phyloP scores from a whole-genome alignment of 345 rosid genomes.

The Diplotaxis tenuifolia region DNA sequence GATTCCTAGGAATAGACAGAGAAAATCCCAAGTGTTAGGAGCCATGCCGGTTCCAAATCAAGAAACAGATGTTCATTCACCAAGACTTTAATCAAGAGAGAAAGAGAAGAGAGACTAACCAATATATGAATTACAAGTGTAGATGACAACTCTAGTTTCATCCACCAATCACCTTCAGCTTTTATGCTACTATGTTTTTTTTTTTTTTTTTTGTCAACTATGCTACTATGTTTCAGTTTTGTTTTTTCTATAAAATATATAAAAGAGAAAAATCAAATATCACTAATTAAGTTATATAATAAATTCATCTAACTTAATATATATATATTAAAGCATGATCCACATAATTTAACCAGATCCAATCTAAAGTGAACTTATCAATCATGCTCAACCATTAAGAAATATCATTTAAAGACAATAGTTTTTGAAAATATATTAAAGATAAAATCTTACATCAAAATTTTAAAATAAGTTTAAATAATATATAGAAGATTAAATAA shows the following conservation, averaged over 20 bases:
- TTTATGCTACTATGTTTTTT: slow-evolving; percentile 47
- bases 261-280: too few species aligned
- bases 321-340: background rate
- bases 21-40: slow-evolving; percentile 61
- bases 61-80: slow-evolving; percentile 41
- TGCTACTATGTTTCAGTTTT: slow-evolving; percentile 29
- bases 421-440: too few species aligned
- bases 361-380: background rate
- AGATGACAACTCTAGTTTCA: slow-evolving; percentile 43
- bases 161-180: slow-evolving; percentile 58
- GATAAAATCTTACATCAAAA: too few species aligned
- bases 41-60: slow-evolving; percentile 65
- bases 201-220: too few species aligned
- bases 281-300: too few species aligned
- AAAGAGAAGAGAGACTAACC: slow-evolving; percentile 1
- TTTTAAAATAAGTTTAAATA: too few species aligned
- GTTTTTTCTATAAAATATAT: background rate
- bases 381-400: background rate
- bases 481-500: too few species aligned
- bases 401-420: too few species aligned
- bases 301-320: too few species aligned
- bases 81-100: slow-evolving; percentile 17
- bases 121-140: slow-evolving; percentile 49
- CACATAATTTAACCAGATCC: background rate
- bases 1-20: slow-evolving; percentile 41